phyloP scores from a whole-genome alignment of 495 filamentous ascomycete species.

The Apodospora peruviana region DNA sequence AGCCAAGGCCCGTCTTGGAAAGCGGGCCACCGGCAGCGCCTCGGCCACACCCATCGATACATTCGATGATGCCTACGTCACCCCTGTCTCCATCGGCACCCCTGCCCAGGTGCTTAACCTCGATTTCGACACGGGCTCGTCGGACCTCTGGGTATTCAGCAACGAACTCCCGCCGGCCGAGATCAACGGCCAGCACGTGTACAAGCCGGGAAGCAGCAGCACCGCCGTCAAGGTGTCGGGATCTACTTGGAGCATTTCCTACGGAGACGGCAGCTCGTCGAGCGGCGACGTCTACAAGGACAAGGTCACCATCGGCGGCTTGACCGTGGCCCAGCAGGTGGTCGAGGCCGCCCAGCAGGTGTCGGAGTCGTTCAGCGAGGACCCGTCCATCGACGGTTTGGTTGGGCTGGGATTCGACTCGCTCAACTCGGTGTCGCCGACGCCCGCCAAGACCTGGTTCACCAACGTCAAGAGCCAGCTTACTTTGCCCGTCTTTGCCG shows the following conservation, averaged over 20 bases:
- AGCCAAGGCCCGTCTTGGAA: neutral
- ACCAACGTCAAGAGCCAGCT: slow-evolving; percentile 57
- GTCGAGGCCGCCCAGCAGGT: slow-evolving; percentile 63
- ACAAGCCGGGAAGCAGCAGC: slow-evolving; percentile 44
- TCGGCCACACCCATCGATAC: slow-evolving; percentile 47
- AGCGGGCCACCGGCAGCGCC: slow-evolving; percentile 28
- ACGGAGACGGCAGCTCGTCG: slow-evolving; percentile 66
- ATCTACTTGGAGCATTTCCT: slow-evolving; percentile 59
- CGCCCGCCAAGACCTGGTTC: slow-evolving; percentile 62
- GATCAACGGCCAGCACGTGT: slow-evolving; percentile 51
- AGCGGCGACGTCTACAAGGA: slow-evolving; percentile 65
- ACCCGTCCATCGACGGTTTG: slow-evolving; percentile 61
- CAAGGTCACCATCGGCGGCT: slow-evolving; percentile 58
- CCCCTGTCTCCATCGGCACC: slow-evolving; percentile 59
- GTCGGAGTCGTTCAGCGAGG: slow-evolving; percentile 52
- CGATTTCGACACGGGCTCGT: slow-evolving; percentile 71
- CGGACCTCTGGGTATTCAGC: slow-evolving; percentile 61
- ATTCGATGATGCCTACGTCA: slow-evolving; percentile 62
- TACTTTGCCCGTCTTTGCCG: slow-evolving; percentile 59
- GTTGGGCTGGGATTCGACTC: slow-evolving; percentile 69
- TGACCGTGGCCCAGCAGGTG: slow-evolving; percentile 57
- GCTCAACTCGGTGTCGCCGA: slow-evolving; percentile 66
- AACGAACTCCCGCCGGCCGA: slow-evolving; percentile 17
- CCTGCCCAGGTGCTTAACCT: slow-evolving; percentile 54
- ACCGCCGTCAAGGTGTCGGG: slow-evolving; percentile 46